Conservation (phyloP, 2,329 filamentous ascomycete genomes). For the Botrytis squamosa region DNA sequence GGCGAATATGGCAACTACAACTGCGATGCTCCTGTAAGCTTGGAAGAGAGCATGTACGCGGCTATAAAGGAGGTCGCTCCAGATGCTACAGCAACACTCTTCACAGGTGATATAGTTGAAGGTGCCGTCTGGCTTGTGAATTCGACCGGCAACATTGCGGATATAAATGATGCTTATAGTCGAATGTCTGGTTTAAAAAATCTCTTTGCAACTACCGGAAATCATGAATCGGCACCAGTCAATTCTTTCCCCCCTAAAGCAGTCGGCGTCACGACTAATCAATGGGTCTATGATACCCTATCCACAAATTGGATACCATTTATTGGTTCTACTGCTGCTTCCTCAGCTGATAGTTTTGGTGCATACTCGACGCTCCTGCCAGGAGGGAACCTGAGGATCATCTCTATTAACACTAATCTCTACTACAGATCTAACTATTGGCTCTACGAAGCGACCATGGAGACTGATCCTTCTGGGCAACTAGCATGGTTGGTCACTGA, state of each 20-base stretch:
- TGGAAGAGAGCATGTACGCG: conserved; percentile 43
- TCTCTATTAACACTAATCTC: conserved; percentile 46
- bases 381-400: conserved; percentile 41
- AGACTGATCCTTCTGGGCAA: conserved; percentile 40
- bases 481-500: conserved; percentile 43
- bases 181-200: conserved; percentile 38
- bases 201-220: conserved; percentile 43
- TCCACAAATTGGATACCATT: conserved; percentile 40
- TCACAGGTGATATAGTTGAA: conserved; percentile 45
- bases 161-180: conserved; percentile 42
- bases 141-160: conserved; percentile 37
- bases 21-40: conserved; percentile 42
- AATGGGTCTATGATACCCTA: conserved; percentile 44
- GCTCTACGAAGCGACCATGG: conserved; percentile 42
- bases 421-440: conserved; percentile 46
- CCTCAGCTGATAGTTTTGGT: conserved; percentile 37
- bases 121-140: conserved; percentile 41
- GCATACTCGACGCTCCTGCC: conserved; percentile 41
- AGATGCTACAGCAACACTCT: conserved; percentile 40
- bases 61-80: conserved; percentile 40
- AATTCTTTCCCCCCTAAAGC: conserved; percentile 40
- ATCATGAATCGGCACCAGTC: conserved; percentile 43
- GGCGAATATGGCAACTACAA: conserved; percentile 42
- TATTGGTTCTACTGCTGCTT: conserved; percentile 37
- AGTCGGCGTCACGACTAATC: conserved; percentile 30